Evolutionary conservation across 768 basidiomycete genomes (phyloP), one percentile per base, ranked within the genome.

Genomic region (Leccinum boreale): DNA sequence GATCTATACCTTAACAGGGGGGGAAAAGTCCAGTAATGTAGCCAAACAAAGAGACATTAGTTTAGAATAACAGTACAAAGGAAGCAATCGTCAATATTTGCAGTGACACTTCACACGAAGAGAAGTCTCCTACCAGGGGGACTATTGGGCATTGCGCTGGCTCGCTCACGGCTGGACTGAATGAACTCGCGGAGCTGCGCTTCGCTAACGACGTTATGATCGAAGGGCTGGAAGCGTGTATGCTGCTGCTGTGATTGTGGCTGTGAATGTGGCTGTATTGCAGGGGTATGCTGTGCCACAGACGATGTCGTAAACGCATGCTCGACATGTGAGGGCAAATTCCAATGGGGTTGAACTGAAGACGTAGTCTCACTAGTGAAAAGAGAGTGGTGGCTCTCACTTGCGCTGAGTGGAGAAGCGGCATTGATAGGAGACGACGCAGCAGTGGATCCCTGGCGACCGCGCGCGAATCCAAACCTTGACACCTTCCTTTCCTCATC

Each of bases 401-500:
- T 80, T 36, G 76, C 77, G 52, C 76, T 81, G 44, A 84, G 71
- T 2, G 86, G 83, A 17, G 86, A 82, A 23, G 84, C 64, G 9
- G 77, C 76, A 57, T 83, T 83, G 52, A 80, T 75, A 42, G 86
- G 85, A 11, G 86, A 88, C 15, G 83, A 83, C 4, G 86, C 67
- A 46, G 75, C 68, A 10, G 80, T 80, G 8, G 88, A 84, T 0
- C 79, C 79, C 60, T 84, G 85, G 47, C 83, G 82, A 23, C 87
- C 86, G 23, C 87, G 81, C 15, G 90, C 91, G 66, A 92, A 92
- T 21, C 85, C 87, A 72, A 92, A 92, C 15, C 90, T 81, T 8
- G 90, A 92, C 26, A 90, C 81, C 63, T 86, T 88, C 62, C 87
- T 78, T 48, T 75, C 75, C 4, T 77, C 68, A 48, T 91, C 89